Evolutionary conservation across 495 filamentous ascomycete genomes (phyloP), one percentile per base, ranked within the genome.

Genomic region (Penicillium bovifimosum): DNA sequence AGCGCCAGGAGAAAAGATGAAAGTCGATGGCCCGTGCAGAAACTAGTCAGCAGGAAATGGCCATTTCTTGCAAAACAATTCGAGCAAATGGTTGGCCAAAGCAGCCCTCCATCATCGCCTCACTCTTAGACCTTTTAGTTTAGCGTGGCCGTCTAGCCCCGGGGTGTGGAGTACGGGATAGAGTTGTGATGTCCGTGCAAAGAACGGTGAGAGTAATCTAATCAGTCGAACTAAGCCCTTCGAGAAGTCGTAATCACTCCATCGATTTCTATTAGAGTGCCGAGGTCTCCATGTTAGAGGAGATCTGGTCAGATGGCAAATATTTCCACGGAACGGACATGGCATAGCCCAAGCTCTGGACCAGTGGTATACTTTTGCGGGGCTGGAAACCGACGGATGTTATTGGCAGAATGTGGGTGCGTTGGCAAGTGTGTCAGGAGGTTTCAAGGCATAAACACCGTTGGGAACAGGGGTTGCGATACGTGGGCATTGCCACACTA

Each of bases 1-100:
- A 52, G 41, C 50, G 40, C 50, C 50, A 52, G 41, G 50, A 52
- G 50, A 50, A 40, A 42, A n/a, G 48, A 33, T 50, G 47, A 50
- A 50, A 40, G 47, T 49, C 17, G 34, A 47, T 47, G 50, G 50
- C 24, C 50, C 31, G 41, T 52, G 50, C 50, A 52, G 31, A 27
- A 27, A 44, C 27, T 41, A 41, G 27, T 41, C 29, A 43, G 48
- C 27, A 29, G 31, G 40, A 32, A 41, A 36, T 27, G 20, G 20
- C 20, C 20, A 24, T 34, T 42, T 51, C 48, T 51, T 38, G 28
- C n/a, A 42, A 41, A 31, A 49, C 39, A 27, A 40, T 50, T 50
- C 35, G 47, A 24, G 31, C 39, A 42, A 52, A 53, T 53, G 50
- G 38, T 38, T 44, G 50, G 50, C 50, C 50, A 46, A 27, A 39